phyloP scores from a whole-genome alignment of 345 rosid genomes.

The Brassica napus region Da-Ae NC_063442.1:42704001-42704500 shows the following conservation, averaged over 20 bases:
- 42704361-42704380: neutral
- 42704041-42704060: neutral
- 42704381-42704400: neutral
- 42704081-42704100: neutral
- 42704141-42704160: slow-evolving; percentile 18
- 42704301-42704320: neutral
- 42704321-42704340: neutral
- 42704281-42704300: neutral
- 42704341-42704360: neutral
- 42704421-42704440: neutral
- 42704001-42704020: slow-evolving; percentile 24
- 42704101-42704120: slow-evolving; percentile 36
- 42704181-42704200: slow-evolving; percentile 21
- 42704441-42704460: neutral
- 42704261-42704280: slow-evolving; percentile 19
- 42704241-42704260: neutral
- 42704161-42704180: slow-evolving; percentile 26
- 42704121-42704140: slow-evolving; percentile 23
- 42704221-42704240: neutral
- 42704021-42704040: neutral
- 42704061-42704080: neutral
- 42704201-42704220: slow-evolving; percentile 26
- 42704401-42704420: neutral
- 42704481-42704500: too few species aligned
- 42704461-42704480: neutral